These are phyloP conservation scores for Sporothrix protearum DNA, from an alignment of 2,329 filamentous ascomycete genomes.

Conservation along the genomic window DNA sequence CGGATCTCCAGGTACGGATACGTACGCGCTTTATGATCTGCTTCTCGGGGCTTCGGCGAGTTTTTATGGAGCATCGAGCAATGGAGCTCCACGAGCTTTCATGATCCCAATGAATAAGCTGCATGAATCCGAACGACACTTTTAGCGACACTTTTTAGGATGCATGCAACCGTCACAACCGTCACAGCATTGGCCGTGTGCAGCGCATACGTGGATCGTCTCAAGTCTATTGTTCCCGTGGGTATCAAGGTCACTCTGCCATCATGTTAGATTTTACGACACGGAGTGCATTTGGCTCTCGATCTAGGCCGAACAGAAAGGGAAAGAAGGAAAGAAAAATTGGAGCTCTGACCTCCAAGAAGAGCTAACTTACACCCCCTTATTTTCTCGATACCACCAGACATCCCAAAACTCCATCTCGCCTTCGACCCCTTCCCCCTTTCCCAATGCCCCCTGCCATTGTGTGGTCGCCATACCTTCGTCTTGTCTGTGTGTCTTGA, in stretches of 20 bases:
- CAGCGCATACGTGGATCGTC: not conserved
- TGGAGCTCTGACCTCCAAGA: not conserved
- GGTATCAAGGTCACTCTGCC: not conserved
- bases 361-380: not conserved
- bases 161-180: not conserved
- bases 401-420: not conserved
- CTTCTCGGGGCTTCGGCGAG: not conserved
- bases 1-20: not conserved
- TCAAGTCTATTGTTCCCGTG: not conserved
- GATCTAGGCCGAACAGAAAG: not conserved
- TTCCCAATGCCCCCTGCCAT: not conserved
- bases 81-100: not conserved
- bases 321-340: not conserved
- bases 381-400: not conserved
- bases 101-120: not conserved
- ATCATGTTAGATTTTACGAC: not conserved
- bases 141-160: not conserved
- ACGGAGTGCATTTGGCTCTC: not conserved
- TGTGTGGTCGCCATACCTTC: not conserved
- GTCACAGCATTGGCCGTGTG: constrained; percentile 2
- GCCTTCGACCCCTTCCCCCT: not conserved
- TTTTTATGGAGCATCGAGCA: not conserved
- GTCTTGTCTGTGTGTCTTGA: not conserved
- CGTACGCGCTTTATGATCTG: constrained; percentile 1
- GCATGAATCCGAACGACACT: not conserved